Evolutionary conservation across 2,329 filamentous ascomycete species (phyloP).

Genomic region (Botrytis paeoniae): DNA sequence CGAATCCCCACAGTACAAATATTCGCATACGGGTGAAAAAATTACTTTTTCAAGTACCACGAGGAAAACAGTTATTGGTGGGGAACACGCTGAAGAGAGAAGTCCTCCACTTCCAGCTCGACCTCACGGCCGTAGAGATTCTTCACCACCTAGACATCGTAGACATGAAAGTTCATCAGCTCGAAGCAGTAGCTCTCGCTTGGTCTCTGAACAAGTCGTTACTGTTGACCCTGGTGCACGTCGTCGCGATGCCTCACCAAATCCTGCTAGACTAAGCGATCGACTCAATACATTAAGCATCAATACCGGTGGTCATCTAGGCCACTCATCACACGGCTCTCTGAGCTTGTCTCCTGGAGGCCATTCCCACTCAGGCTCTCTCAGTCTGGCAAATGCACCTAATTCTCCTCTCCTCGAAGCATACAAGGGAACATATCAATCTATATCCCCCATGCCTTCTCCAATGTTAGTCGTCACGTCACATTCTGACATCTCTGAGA

Average conservation of each 20-base stretch:
- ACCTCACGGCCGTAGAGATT: slow-evolving; percentile 16
- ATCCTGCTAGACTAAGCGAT: slow-evolving; percentile 30
- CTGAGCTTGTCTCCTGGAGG: background rate
- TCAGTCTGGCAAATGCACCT: slow-evolving; percentile 57
- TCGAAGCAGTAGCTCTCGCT: slow-evolving; percentile 23
- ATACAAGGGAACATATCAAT: slow-evolving; percentile 91
- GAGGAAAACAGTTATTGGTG: slow-evolving; percentile 25
- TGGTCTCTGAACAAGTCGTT: slow-evolving; percentile 29
- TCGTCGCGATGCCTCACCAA: slow-evolving; percentile 29
- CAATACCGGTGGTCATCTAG: slow-evolving; percentile 32
- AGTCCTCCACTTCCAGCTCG: slow-evolving; percentile 25
- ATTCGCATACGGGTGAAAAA: slow-evolving; percentile 40
- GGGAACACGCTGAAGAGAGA: slow-evolving; percentile 20
- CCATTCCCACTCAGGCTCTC: slow-evolving; percentile 27
- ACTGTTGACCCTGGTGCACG: slow-evolving; percentile 35
- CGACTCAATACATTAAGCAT: slow-evolving; percentile 36
- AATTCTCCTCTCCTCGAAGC: slow-evolving; percentile 85
- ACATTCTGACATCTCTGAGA: slow-evolving; percentile 48
- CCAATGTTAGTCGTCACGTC: slow-evolving; percentile 55
- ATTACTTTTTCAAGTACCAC: slow-evolving; percentile 36
- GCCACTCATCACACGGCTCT: slow-evolving; percentile 20
- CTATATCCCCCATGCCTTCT: slow-evolving; percentile 90
- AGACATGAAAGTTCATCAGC: slow-evolving; percentile 20
- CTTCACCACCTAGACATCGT: slow-evolving; percentile 10
- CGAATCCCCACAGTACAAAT: slow-evolving; percentile 39